Evolutionary conservation across 306 rosid genomes (phyloP), one percentile per base, ranked within the genome.

Genomic region (Mimosa pudica): DNA sequence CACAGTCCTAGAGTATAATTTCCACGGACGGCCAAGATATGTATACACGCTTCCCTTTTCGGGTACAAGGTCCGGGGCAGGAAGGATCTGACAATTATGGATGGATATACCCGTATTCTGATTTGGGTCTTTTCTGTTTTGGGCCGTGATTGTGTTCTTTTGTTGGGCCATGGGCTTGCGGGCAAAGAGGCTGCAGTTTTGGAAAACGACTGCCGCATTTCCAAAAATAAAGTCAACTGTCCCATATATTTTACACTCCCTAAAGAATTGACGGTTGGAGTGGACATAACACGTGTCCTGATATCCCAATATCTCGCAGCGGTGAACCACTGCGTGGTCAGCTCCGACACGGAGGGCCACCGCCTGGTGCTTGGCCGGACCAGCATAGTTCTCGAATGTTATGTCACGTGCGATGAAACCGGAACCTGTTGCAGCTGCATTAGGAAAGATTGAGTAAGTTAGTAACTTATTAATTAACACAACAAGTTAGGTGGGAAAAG

Each of bases 71-170:
- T 94, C 97, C 0, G 90, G 8, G 3, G 87, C 57, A 6, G 98
- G 84, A 1, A 86, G 77, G 82, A 94, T 89, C 82, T 81, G 92
- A 8, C 93, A 94, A 0, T 87, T 79, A 20, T 94, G 98, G 85
- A 94, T 89, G 2, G 98, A 94, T 71, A 94, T 94, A 4, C 98
- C 98, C 0, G 98, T 94, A 68, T 94, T 94, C 17, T 94, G 98
- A 77, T 92, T 94, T 0, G 98, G 98, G 69, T 94, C 98, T 57
- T 94, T 94, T 0, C 98, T 80, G 32, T 92, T 89, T 79, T 94
- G 98, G 60, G 98, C 98, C 0, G 98, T 94, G 63, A 94, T 86
- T 0, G 98, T 94, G 82, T 91, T 91, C 71, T 92, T 92, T 10
- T 94, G 98, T 4, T 8, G 71, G 57, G 85, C 30, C 97, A 89